Percentiles rank a stretch among this genome's conserved stretches.
phyloP scores from a whole-genome alignment of 78 protist genomes.

The Dictyostelium capitatum region DNA sequence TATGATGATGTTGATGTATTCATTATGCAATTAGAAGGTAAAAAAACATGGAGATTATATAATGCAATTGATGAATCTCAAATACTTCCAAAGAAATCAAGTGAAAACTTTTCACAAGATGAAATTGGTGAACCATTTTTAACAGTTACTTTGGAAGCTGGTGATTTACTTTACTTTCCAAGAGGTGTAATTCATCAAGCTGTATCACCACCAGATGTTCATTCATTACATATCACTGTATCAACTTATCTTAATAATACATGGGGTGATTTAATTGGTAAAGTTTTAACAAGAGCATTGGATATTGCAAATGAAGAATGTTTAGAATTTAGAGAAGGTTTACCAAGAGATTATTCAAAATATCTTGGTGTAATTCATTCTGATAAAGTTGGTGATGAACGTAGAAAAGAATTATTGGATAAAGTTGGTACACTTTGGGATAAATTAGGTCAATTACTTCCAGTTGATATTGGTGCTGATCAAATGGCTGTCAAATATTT shows the following conservation, averaged over 20 bases:
- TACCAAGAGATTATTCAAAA: constrained; percentile 64
- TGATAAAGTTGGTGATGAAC: constrained; percentile 68
- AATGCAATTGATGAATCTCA: constrained; percentile 23
- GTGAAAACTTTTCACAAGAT: constrained; percentile 77
- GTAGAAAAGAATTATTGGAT: constrained; percentile 39
- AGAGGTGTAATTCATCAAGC: constrained; percentile 95
- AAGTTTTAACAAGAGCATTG: constrained; percentile 51
- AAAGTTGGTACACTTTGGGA: constrained; percentile 55
- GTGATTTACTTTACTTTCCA: constrained; percentile 95
- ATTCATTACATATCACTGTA: constrained; percentile 91
- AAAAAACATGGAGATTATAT: constrained; percentile 91
- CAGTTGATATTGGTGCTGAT: constrained; percentile 66
- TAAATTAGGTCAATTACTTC: constrained; percentile 32
- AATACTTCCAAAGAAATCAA: constrained; percentile 51
- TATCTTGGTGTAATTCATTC: constrained; percentile 66
- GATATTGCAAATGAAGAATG: constrained; percentile 61
- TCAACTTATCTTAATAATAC: constrained; percentile 81
- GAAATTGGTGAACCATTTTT: constrained; percentile 87
- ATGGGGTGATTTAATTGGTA: constrained; percentile 84
- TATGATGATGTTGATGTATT: constrained; percentile 96
- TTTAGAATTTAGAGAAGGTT: constrained; percentile 58
- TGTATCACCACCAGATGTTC: constrained; percentile 43
- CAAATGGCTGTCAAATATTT: constrained; percentile 37
- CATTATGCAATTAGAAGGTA: constrained; percentile 93
- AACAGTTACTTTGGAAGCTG: constrained; percentile 83